phyloP scores from a whole-genome alignment of 495 filamentous ascomycete species.

The Saxispiralis lemnorum region DNA sequence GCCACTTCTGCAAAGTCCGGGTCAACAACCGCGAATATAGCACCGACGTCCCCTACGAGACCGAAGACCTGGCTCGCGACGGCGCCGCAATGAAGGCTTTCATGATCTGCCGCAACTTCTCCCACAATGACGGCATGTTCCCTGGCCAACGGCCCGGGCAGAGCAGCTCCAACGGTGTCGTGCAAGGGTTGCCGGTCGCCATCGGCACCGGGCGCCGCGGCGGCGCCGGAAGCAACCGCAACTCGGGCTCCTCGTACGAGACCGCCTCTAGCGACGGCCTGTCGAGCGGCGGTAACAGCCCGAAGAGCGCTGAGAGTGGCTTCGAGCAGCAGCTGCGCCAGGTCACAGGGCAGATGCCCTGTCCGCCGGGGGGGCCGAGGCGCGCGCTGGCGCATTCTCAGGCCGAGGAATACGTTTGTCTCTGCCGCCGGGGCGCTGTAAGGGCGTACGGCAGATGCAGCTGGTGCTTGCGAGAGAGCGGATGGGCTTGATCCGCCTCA shows the following conservation, averaged over 20 bases:
- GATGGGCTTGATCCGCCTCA: slow-evolving; percentile 7
- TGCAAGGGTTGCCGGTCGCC: slow-evolving; percentile 71
- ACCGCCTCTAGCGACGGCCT: slow-evolving; percentile 9
- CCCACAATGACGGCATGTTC: slow-evolving; percentile 89
- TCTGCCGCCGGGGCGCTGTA: slow-evolving; percentile 8
- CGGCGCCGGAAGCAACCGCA: slow-evolving; percentile 20
- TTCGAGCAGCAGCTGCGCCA: slow-evolving; percentile 18
- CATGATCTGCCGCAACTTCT: slow-evolving; percentile 96
- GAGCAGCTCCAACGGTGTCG: slow-evolving; percentile 49
- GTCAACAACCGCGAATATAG: slow-evolving; percentile 96
- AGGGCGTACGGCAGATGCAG: slow-evolving; percentile 9
- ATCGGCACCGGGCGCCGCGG: slow-evolving; percentile 38
- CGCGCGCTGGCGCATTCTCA: neutral
- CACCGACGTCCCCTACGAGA: slow-evolving; percentile 68
- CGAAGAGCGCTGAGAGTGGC: slow-evolving; percentile 30
- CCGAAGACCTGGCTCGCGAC: slow-evolving; percentile 69
- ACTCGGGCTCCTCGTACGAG: slow-evolving; percentile 26
- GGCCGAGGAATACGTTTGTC: slow-evolving; percentile 6
- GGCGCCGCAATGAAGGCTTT: slow-evolving; percentile 94
- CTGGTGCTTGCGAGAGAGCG: slow-evolving; percentile 9
- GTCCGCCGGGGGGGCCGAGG: neutral
- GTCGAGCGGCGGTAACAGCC: slow-evolving; percentile 39
- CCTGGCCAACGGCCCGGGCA: slow-evolving; percentile 49
- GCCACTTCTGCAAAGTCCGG: slow-evolving; percentile 77
- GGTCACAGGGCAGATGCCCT: slow-evolving; percentile 9